Base-by-base conservation (phyloP, 257 asterid species). In the Asclepias syriaca region DNA sequence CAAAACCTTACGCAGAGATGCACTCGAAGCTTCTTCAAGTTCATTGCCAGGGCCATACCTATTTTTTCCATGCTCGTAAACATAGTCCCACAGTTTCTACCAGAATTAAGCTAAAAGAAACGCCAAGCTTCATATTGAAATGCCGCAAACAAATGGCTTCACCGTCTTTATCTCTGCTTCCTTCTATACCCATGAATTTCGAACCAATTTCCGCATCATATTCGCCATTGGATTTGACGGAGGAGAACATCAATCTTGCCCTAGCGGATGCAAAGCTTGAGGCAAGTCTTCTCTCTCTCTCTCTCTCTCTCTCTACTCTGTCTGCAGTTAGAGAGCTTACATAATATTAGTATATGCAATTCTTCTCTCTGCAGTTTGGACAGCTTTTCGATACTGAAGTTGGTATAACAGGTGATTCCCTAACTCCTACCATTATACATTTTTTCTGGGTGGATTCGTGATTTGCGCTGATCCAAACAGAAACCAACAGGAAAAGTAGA, bases 341-440 rank as follows among this genome's bases (percentile, higher is more conserved):
- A 1, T 39, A 6, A 71, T 11, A 3, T 18, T 21, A 32, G 37
- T 32, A 32, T 32, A 8, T 60, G 24, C 48, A 29, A 59, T 19
- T 24, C 63, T 16, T 46, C 66, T 13, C 56, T 1, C 27, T 87
- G 88, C 92, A 94, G 97, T 77, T 91, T 82, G 96, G 85, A 32
- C 97, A 94, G 45, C 87, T 94, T 51, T 94, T 94, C 55, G 99
- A 94, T 68, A 70, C 83, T 63, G 82, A 96, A 27, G 96, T 91
- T 16, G 93, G 96, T 77, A 91, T 94, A 75, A 89, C 97, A 82
- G 96, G 98, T 93, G 75, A 74, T 57, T 75, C 61, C 64, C 48
- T 40, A 4, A 6, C 51, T 34, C 51, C 21, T 37, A 65, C 27
- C 9, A 27, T 56, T 1, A 1, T 50, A 24, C 16, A 14, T 68